Evolutionary conservation across 208 protist genomes (phyloP), one percentile per base, ranked within the genome.

Genomic region (Trypanosoma caninum): DNA sequence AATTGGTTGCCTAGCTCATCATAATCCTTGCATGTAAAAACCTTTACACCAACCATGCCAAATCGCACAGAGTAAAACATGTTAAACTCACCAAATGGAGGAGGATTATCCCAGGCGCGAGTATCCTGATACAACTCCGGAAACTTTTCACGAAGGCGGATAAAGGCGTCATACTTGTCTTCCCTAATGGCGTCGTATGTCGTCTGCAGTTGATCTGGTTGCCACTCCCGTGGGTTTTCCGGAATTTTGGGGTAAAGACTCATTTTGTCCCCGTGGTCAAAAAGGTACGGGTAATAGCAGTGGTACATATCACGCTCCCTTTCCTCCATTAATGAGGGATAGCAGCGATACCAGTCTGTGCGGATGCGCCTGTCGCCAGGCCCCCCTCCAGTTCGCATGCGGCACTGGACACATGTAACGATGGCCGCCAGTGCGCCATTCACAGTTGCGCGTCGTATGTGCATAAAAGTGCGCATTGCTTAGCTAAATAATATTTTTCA

Each of bases 131-230:
- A 97, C 31, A 97, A 77, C 69, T 97, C 87, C 3, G 91, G 91
- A 59, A 97, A 97, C 68, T 97, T 97, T 45, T 94, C 82, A 14
- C 91, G 77, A 22, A 97, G 78, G 0, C 88, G 84, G 35, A 91
- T 73, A 69, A 97, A 97, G 2, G 91, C 88, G 56, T 97, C 91
- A 72, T 97, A 97, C 71, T 94, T 97, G 65, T 97, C 91, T 53
- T 97, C 91, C n/a, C 91, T 83, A 65, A 97, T 95, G 22, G 87
- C 87, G 53, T 97, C 91, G 72, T 97, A 97, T n/a, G 88, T 97
- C 14, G 91, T 97, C 59, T 94, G 88, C 35, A 97, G 80, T 65
- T 97, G 91, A 48, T 92, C 84, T 33, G 79, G 81, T 60, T 97
- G 91, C 88, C 91, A 97, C 72, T 82, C 69, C 11, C 91, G 80